Percentiles rank a stretch among this genome's conserved stretches.
Evolutionary conservation across 495 filamentous ascomycete genomes (phyloP).

Genomic region (Xylaria acuta): DNA sequence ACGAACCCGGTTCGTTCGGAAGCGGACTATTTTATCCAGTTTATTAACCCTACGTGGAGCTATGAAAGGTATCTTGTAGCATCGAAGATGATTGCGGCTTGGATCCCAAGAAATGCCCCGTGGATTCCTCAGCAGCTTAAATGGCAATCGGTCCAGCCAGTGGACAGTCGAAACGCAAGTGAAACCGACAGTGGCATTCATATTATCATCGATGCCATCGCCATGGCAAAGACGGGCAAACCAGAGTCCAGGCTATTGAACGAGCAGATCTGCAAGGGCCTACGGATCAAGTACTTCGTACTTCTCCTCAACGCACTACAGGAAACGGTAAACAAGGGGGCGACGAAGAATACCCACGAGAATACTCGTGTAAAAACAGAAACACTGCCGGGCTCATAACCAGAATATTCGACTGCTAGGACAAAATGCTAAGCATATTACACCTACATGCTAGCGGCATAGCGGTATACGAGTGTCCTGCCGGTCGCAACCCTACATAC

Average conservation of each 20-base stretch:
- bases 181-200: slow-evolving; percentile 21
- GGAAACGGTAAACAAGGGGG: slow-evolving; percentile 10
- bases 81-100: neutral
- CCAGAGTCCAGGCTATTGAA: slow-evolving; percentile 11
- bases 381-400: neutral
- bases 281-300: slow-evolving; percentile 25
- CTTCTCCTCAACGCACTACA: slow-evolving; percentile 26
- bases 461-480: neutral
- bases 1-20: neutral
- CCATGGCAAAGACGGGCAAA: slow-evolving; percentile 23
- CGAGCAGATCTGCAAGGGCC: slow-evolving; percentile 16
- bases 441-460: neutral
- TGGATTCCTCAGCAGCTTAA: neutral
- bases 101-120: neutral
- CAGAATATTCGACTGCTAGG: too few species aligned
- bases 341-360: neutral
- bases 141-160: neutral
- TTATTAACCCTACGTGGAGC: neutral
- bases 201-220: slow-evolving; percentile 22
- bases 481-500: neutral
- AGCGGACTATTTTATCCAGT: neutral
- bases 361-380: neutral
- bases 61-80: neutral
- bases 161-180: neutral
- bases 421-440: neutral